Evolutionary conservation across 257 asterid genomes (phyloP).

Genomic region (Asclepias syriaca): DNA sequence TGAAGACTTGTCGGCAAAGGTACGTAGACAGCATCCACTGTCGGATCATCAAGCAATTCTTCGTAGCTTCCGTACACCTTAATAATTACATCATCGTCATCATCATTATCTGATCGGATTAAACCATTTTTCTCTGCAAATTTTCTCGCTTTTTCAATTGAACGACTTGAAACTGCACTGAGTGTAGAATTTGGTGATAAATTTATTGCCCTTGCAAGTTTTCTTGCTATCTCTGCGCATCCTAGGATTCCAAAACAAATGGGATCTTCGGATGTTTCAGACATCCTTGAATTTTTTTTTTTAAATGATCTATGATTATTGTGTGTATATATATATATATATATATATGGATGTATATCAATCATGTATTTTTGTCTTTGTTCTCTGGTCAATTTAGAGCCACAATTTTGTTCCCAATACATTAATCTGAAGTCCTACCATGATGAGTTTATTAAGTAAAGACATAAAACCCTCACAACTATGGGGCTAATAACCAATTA

Average conservation of each 20-base stretch:
- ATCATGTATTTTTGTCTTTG: neutral
- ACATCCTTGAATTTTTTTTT: conserved; percentile 7
- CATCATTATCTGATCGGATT: conserved; percentile 12
- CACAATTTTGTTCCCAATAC: neutral
- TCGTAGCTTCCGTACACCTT: conserved; percentile 56
- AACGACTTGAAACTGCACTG: conserved; percentile 68
- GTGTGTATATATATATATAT: no score
- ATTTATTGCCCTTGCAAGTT: conserved; percentile 57
- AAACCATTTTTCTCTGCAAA: conserved; percentile 48
- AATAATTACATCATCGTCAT: conserved; percentile 8
- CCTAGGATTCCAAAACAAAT: conserved; percentile 75
- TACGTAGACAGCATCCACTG: conserved; percentile 70
- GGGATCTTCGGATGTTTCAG: conserved; percentile 34
- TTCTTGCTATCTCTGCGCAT: conserved; percentile 73
- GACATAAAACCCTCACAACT: no score
- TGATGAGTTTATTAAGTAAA: no score
- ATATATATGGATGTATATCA: no score
- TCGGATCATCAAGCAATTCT: conserved; percentile 60
- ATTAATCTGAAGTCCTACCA: no score
- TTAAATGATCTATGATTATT: neutral
- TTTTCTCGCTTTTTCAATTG: conserved; percentile 47
- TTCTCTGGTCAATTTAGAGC: neutral
- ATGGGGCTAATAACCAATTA: no score
- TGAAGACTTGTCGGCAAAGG: conserved; percentile 79
- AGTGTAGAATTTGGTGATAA: conserved; percentile 52